Percentiles rank a stretch among this genome's conserved stretches.
phyloP scores from a whole-genome alignment of 1,284 basidiomycete species.

The Psilocybe mexicana region DNA sequence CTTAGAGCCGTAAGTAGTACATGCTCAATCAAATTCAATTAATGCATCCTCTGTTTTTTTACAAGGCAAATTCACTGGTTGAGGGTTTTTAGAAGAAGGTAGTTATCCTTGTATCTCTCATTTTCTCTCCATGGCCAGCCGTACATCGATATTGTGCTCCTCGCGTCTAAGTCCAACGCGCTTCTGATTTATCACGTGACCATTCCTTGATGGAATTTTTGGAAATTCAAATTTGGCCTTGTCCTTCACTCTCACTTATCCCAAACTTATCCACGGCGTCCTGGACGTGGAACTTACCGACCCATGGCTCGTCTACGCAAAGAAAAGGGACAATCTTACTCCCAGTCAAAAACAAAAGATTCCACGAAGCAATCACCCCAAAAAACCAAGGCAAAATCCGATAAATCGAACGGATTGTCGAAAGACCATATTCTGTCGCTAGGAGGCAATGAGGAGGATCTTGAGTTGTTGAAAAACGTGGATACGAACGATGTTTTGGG shows the following conservation, averaged over 20 bases:
- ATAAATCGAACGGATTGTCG: constrained; percentile 19
- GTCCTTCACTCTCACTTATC: not conserved
- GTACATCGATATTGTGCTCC: too few species aligned
- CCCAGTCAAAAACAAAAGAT: constrained; percentile 4
- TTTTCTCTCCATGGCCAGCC: too few species aligned
- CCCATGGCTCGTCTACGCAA: constrained; percentile 33
- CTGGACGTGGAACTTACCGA: too few species aligned
- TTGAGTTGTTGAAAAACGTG: constrained; percentile 33
- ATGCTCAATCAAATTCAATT: too few species aligned
- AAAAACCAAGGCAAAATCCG: constrained; percentile 16
- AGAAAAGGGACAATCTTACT: constrained; percentile 26
- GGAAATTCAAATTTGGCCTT: not conserved
- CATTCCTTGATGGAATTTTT: not conserved
- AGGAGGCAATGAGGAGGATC: constrained; percentile 35
- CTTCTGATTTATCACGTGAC: too few species aligned
- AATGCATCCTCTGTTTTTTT: too few species aligned
- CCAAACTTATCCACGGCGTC: not conserved
- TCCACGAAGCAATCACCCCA: constrained; percentile 13
- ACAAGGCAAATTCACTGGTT: too few species aligned
- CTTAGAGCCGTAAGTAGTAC: too few species aligned
- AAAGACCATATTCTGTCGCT: constrained; percentile 32
- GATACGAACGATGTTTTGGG: constrained; percentile 22
- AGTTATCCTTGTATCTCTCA: too few species aligned
- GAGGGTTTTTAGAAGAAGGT: too few species aligned
- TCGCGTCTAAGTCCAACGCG: too few species aligned